Evolutionary conservation across 2,329 filamentous ascomycete genomes (phyloP).

Genomic region (Sclerotinia nivalis): DNA sequence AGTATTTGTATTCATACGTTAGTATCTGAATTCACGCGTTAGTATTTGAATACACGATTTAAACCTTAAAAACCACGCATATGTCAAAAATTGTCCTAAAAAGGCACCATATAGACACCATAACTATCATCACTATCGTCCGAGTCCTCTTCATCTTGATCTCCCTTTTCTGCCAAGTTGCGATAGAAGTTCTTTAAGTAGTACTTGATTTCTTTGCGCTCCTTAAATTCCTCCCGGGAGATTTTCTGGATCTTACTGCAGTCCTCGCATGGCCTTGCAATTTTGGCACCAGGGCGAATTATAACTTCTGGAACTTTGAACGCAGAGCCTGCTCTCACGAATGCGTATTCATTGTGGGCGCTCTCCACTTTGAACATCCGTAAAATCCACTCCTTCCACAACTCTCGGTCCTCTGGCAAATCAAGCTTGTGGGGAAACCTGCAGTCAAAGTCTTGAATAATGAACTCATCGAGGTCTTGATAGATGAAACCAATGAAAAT

Average conservation of each 20-base stretch:
- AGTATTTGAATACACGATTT: too few species aligned
- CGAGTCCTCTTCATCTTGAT: background rate
- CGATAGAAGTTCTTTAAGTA: rapidly evolving
- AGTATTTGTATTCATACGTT: too few species aligned
- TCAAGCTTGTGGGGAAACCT: background rate
- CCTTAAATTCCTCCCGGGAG: rapidly evolving
- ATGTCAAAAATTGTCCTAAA: background rate
- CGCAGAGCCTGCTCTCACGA: background rate
- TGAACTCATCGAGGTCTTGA: background rate
- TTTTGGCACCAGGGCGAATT: background rate
- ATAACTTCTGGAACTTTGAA: background rate
- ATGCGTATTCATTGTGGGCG: background rate
- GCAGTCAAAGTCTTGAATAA: background rate
- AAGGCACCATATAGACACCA: slow-evolving; percentile 1
- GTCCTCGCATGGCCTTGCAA: background rate
- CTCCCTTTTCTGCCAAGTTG: background rate
- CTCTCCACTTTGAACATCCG: background rate
- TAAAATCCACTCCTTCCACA: background rate
- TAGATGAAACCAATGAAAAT: background rate
- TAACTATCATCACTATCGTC: too few species aligned
- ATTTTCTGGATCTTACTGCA: background rate
- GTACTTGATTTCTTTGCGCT: rapidly evolving
- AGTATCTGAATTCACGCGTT: too few species aligned
- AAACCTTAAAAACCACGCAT: too few species aligned
- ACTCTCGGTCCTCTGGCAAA: background rate